Percentiles rank a stretch among this genome's conserved stretches.
Evolutionary conservation across 1,139 yeast species (phyloP).

Genomic region (Scheffersomyces parashehatae): DNA sequence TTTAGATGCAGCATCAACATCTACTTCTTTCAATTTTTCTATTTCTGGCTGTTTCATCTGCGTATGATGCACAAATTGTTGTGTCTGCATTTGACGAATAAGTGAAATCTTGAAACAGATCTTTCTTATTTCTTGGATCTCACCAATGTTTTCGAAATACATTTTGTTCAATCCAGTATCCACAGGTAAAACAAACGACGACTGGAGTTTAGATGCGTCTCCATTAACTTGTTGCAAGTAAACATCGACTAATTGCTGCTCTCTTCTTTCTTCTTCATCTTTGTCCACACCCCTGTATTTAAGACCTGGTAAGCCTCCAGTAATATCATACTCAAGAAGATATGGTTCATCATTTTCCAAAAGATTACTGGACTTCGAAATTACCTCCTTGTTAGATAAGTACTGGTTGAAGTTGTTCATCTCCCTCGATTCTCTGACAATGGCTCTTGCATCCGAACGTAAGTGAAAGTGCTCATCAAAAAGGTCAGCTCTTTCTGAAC

Average conservation of each 20-base stretch:
- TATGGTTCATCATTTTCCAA: constrained; percentile 67
- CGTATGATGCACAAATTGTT: constrained; percentile 71
- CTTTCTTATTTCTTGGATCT: constrained; percentile 86
- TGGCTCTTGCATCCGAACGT: constrained; percentile 68
- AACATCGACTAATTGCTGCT: constrained; percentile 47
- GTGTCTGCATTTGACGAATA: constrained; percentile 89
- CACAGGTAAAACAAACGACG: constrained; percentile 34
- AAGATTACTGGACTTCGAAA: constrained; percentile 43
- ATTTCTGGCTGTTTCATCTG: constrained; percentile 73
- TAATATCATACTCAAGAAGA: constrained; percentile 79
- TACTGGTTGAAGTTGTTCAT: constrained; percentile 58
- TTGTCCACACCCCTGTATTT: constrained; percentile 52
- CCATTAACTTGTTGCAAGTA: constrained; percentile 33
- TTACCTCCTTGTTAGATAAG: constrained; percentile 42
- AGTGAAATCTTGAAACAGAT: constrained; percentile 86
- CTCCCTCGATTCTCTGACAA: constrained; percentile 58
- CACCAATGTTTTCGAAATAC: constrained; percentile 64
- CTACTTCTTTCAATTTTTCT: constrained; percentile 62
- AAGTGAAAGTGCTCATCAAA: constrained; percentile 59
- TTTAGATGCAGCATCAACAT: constrained; percentile 77
- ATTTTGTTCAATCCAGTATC: constrained; percentile 62
- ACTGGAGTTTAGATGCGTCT: constrained; percentile 25
- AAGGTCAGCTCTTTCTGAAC: constrained; percentile 65
- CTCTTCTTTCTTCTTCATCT: constrained; percentile 49
- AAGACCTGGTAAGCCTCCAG: constrained; percentile 77